Base-by-base conservation (phyloP, 768 basidiomycete species). In the Serendipita indica region DNA sequence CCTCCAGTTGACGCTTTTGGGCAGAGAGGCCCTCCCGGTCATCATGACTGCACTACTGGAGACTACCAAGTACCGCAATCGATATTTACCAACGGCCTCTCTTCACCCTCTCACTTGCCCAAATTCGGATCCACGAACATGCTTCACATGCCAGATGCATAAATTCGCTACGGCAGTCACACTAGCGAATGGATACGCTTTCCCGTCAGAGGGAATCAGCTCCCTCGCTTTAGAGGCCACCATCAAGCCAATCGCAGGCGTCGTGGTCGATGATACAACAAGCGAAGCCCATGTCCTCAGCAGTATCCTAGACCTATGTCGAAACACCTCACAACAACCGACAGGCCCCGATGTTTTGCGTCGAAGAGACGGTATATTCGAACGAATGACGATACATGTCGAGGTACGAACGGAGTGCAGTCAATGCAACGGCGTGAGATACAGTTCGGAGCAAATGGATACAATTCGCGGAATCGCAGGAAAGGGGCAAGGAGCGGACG, bases 321-420 rank as follows among this genome's bases (percentile, higher is more conserved):
- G 35, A 39, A 39, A 39, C 35, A 39, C 35, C 13, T n/a, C n/a
- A 39, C 12, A 39, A 12, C 35, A 12, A n/a, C 35, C 35, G n/a
- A 39, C 35, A n/a, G 35, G n/a, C n/a, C 35, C 1, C 13, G n/a
- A 39, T 12, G 35, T 39, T 12, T 39, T 12, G 35, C 13, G 35
- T 12, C 35, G 35, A 39, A 39, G 12, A 25, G 45, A 46, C 12
- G 45, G 25, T 46, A 25, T 46, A 14, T 46, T 46, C 45, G 45
- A 46, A 20, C 13, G 45, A 46, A 46, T 46, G 45, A 20, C 13
- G 22, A 16, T 46, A 46, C 45, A 46, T 12, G 25, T 46, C 45
- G 45, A 46, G 22, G 45, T 46, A 46, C 45, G 45, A 25, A 46
- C 45, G 45, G 45, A 46, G 22, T 46, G 45, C 45, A 46, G 22